Evolutionary conservation across 2,329 filamentous ascomycete genomes (phyloP), one percentile per base, ranked within the genome.

Genomic region (Paraphoma sp.): DNA sequence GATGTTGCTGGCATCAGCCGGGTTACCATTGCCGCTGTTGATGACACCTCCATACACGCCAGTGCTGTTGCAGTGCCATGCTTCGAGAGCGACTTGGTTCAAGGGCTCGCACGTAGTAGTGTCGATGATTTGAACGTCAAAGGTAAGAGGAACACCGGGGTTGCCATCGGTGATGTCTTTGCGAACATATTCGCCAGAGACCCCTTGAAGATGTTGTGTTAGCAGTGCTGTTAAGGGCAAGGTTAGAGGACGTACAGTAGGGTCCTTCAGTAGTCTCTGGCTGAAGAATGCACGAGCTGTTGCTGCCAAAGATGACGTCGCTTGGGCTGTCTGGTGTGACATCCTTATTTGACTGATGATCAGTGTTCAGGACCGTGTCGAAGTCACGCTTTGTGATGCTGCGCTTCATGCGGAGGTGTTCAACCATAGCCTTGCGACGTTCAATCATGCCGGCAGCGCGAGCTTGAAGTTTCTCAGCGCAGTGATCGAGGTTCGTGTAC

Each of bases 351-450:
- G 66, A 69, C 31, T 62, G 59, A 48, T 71, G 70, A n/a, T 62
- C 54, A 14, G 57, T 70, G 42, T 61, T 60, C 54, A 66, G 36
- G 16, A 70, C 62, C 3, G 59, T 55, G 23, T 57, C 59, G 14
- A 65, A 62, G 36, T 53, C 50, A 18, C 64, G 56, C 46, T 57
- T 60, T 11, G 54, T 41, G 1, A 67, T 56, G 18, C 58, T 55
- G 38, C 61, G 56, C 58, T 67, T 67, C 59, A 72, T 50, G 28
- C 77, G 74, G 42, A 81, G 68, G 17, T 71, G 57, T 54, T 74
- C 64, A 30, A 79, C 75, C 43, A 71, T 65, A 14, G 74, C 67
- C 43, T 72, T 73, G 47, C 79, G 77, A 41, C 79, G 77, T 52
- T 76, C 65, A 57, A 80, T 67, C 49, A 62, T 29, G 18, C 14